phyloP scores from a whole-genome alignment of 23 red algal genomes.

The Cyanidioschyzon merolae region DNA sequence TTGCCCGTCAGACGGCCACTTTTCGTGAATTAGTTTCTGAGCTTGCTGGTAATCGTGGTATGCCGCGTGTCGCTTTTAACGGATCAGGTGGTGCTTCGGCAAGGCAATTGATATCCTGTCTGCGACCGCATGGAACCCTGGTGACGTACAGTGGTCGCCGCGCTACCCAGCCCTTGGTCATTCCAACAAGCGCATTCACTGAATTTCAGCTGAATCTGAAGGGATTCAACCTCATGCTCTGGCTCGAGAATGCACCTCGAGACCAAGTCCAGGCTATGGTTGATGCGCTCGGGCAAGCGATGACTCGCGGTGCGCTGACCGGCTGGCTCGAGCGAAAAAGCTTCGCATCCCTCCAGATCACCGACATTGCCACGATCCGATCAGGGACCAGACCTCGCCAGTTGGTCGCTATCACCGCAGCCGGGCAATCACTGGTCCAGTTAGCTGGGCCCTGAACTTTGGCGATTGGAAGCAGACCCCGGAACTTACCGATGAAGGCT shows the following conservation, averaged over 20 bases:
- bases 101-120: constrained; percentile 10
- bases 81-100: constrained; percentile 28
- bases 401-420: background rate
- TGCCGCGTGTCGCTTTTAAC: constrained; percentile 50
- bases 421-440: background rate
- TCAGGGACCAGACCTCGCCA: background rate
- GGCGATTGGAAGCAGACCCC: too few relatives aligned
- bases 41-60: constrained; percentile 12
- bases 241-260: constrained; percentile 31
- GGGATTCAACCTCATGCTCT: constrained; percentile 37
- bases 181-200: constrained; percentile 16
- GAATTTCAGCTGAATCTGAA: constrained; percentile 11
- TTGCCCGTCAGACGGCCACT: constrained; percentile 20
- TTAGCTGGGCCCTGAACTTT: background rate
- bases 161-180: background rate
- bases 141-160: constrained; percentile 44
- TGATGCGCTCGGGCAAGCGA: constrained; percentile 4
- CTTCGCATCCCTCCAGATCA: background rate
- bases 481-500: too few relatives aligned
- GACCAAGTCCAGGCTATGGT: constrained; percentile 41
- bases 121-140: constrained; percentile 23
- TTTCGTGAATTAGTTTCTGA: constrained; percentile 26
- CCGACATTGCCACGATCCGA: background rate
- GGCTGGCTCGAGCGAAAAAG: constrained; percentile 10
- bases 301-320: background rate